Evolutionary conservation across 768 basidiomycete species (phyloP).

Genomic region (Mycena sanguinolenta): DNA sequence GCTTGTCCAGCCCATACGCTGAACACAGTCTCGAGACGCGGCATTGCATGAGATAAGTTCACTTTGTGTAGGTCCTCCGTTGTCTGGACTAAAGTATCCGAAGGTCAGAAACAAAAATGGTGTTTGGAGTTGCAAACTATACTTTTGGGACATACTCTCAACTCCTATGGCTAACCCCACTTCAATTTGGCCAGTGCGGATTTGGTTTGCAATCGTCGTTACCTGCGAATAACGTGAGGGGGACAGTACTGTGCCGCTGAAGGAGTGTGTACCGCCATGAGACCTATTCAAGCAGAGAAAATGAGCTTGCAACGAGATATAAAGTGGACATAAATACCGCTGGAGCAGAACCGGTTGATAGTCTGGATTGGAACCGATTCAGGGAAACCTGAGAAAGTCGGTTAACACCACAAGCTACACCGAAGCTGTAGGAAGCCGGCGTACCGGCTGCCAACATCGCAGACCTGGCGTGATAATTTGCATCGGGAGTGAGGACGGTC

Average conservation of each 20-base stretch:
- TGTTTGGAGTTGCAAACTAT: constrained; percentile 38
- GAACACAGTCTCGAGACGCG: constrained; percentile 70
- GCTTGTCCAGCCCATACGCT: constrained; percentile 92
- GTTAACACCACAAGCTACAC: too few species aligned
- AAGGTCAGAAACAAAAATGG: constrained; percentile 4
- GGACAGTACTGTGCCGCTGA: not conserved
- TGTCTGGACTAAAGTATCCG: constrained; percentile 65
- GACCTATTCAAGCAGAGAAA: constrained; percentile 46
- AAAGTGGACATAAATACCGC: constrained; percentile 48
- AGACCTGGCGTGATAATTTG: constrained; percentile 78
- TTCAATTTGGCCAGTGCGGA: constrained; percentile 83
- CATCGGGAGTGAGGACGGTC: constrained; percentile 75
- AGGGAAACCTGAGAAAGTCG: constrained; percentile 84
- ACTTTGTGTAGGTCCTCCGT: constrained; percentile 70
- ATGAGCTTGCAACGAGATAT: not conserved
- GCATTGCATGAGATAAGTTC: constrained; percentile 70
- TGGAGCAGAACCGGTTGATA: constrained; percentile 87
- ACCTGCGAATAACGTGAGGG: constrained; percentile 41
- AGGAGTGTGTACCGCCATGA: constrained; percentile 71
- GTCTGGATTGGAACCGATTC: constrained; percentile 81
- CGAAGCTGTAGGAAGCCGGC: too few species aligned
- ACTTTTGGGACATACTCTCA: constrained; percentile 89
- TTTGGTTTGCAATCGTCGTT: constrained; percentile 81
- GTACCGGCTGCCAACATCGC: constrained; percentile 86
- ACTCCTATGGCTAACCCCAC: constrained; percentile 86